Evolutionary conservation across 768 basidiomycete genomes (phyloP).

Genomic region (Paxillus involutus): DNA sequence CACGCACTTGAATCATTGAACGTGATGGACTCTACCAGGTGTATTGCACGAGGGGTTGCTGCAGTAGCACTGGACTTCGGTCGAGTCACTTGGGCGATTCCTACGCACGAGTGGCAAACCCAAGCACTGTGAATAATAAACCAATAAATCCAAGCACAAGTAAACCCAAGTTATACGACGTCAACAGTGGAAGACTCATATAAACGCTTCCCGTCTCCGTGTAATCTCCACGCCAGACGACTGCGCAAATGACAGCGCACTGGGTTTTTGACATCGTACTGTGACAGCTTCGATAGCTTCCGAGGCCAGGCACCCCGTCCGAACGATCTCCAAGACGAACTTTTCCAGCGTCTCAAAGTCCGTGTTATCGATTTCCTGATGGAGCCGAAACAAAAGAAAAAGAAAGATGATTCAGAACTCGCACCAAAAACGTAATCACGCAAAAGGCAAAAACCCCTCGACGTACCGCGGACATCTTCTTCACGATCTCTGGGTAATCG

Average conservation of each 20-base stretch:
- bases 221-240: constrained; percentile 64
- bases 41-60: no score
- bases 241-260: constrained; percentile 67
- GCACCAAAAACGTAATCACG: background rate
- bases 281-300: constrained; percentile 41
- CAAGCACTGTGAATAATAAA: no score
- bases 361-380: constrained; percentile 48
- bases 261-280: constrained; percentile 65
- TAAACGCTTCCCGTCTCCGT: constrained; percentile 24
- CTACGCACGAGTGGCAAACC: no score
- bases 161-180: no score
- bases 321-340: constrained; percentile 49
- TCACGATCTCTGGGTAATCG: constrained; percentile 39
- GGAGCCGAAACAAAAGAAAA: background rate
- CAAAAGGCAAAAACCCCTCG: background rate
- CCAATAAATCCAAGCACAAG: no score
- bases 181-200: background rate
- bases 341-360: constrained; percentile 63
- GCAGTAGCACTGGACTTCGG: no score
- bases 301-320: constrained; percentile 35
- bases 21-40: no score
- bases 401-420: background rate
- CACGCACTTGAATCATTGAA: no score
- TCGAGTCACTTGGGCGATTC: no score
- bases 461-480: constrained; percentile 29